phyloP scores from a whole-genome alignment of 345 rosid genomes.

The Turnera subulata region DNA sequence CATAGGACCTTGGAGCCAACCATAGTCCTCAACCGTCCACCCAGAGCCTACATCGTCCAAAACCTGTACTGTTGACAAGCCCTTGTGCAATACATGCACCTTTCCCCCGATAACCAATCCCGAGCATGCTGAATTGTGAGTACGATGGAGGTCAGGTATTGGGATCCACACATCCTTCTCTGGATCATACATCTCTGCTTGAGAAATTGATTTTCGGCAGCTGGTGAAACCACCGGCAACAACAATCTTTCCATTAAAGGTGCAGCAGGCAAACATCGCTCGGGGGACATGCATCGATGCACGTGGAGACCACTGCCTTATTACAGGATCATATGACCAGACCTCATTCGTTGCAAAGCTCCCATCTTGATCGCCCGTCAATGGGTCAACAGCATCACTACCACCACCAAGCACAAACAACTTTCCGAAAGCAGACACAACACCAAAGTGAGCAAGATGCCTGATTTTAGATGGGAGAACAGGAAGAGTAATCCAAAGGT shows the following conservation, averaged over 20 bases:
- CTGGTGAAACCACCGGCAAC: conserved; percentile 95
- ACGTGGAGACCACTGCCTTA: conserved; percentile 56
- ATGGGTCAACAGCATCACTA: conserved; percentile 88
- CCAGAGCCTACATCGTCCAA: conserved; percentile 52
- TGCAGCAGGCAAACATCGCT: conserved; percentile 93
- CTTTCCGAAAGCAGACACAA: conserved; percentile 56
- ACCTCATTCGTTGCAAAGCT: conserved; percentile 90
- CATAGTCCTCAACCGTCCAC: conserved; percentile 76
- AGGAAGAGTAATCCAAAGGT: conserved; percentile 89
- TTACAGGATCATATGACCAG: conserved; percentile 86
- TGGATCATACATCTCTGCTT: conserved; percentile 90
- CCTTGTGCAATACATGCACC: conserved; percentile 83
- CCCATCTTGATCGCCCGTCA: conserved; percentile 92
- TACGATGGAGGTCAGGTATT: conserved; percentile 76
- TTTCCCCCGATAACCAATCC: conserved; percentile 68
- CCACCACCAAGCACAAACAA: conserved; percentile 94
- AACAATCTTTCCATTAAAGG: conserved; percentile 74
- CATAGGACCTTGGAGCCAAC: conserved; percentile 91
- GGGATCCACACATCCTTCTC: conserved; percentile 71
- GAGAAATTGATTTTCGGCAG: conserved; percentile 81
- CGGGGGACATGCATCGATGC: conserved; percentile 91
- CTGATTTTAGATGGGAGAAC: conserved; percentile 78
- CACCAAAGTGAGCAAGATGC: conserved; percentile 86
- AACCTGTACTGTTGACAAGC: conserved; percentile 80
- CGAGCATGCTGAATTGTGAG: conserved; percentile 89